These are phyloP conservation scores for Metschnikowia matae DNA, from an alignment of 805 yeast genomes.

Conservation along the genomic window DNA sequence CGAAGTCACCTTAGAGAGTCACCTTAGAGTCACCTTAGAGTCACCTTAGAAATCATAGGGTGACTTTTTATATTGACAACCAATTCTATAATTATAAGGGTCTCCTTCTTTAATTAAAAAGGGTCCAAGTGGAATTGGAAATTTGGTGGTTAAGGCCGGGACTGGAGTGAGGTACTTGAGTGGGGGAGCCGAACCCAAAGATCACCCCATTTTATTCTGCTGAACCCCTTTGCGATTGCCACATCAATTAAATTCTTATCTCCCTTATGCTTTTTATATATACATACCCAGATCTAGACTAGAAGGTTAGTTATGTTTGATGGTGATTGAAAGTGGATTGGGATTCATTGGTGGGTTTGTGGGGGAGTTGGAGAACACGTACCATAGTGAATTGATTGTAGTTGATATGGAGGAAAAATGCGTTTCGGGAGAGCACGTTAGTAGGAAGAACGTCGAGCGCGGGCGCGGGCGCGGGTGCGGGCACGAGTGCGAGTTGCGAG, in stretches of 20 bases:
- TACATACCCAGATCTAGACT: slow-evolving; percentile 27
- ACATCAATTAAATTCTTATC: too few species aligned
- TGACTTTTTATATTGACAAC: too few species aligned
- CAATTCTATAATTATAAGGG: too few species aligned
- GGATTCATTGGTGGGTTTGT: neutral
- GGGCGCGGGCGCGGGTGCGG: too few species aligned
- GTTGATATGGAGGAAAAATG: slow-evolving; percentile 3
- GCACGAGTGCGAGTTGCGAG: neutral
- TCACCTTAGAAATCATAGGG: too few species aligned
- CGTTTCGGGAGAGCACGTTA: slow-evolving; percentile 1
- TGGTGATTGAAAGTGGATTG: neutral
- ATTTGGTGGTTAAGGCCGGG: too few species aligned
- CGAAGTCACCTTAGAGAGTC: too few species aligned
- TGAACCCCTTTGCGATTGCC: neutral
- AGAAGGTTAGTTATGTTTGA: slow-evolving; percentile 9
- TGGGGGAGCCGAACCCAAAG: neutral
- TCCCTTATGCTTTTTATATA: too few species aligned
- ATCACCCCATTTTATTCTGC: neutral
- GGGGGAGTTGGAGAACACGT: slow-evolving; percentile 2
- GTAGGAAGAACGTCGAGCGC: neutral
- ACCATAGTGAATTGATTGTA: slow-evolving; percentile 10
- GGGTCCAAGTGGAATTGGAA: too few species aligned
- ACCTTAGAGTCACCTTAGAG: too few species aligned
- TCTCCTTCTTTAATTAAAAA: too few species aligned
- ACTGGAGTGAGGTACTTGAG: too few species aligned